Evolutionary conservation across 306 rosid species (phyloP), one percentile per base, ranked within the genome.

Genomic region (Corylus heterophylla): DNA sequence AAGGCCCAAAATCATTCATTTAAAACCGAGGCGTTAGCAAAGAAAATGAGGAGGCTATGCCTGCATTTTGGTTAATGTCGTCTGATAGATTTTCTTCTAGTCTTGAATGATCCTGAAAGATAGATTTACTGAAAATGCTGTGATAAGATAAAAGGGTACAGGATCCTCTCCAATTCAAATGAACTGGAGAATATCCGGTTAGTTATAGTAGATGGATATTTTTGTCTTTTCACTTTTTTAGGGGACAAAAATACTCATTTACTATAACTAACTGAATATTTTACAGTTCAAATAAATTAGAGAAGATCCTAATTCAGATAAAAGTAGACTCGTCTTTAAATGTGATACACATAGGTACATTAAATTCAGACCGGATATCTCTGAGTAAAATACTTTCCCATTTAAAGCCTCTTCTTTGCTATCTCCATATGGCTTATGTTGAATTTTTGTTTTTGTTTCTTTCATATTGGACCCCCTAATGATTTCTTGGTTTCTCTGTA

Each of bases 401-500:
- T 59, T 12, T 12, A 59, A 59, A 68, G 25, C 51, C 20, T 22
- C 44, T 42, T 50, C 31, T 49, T 59, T 51, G 20, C 42, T n/a
- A 73, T 73, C 75, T 80, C 52, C 52, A 13, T 69, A 63, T 75
- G 39, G 51, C 54, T 27, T 18, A 69, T 44, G 31, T 31, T 12
- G 47, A 35, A 17, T 18, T 27, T 75, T 35, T 37, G 45, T 62
- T 20, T 42, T 45, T 12, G 7, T 52, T 62, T 20, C 12, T 49
- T 3, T 16, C 27, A 59, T 69, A 31, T 45, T 59, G 49, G 39
- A 12, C 51, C 20, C 20, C 49, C 80, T 39, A 50, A 81, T 52
- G n/a, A 14, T 47, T 78, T 54, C 18, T 62, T 45, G 59, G 45
- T 10, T 63, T 79, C 44, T 70, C 55, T 75, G 68, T 76, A 95